Base-by-base conservation (phyloP, 768 basidiomycete species). In the Lentinula detonsa region DNA sequence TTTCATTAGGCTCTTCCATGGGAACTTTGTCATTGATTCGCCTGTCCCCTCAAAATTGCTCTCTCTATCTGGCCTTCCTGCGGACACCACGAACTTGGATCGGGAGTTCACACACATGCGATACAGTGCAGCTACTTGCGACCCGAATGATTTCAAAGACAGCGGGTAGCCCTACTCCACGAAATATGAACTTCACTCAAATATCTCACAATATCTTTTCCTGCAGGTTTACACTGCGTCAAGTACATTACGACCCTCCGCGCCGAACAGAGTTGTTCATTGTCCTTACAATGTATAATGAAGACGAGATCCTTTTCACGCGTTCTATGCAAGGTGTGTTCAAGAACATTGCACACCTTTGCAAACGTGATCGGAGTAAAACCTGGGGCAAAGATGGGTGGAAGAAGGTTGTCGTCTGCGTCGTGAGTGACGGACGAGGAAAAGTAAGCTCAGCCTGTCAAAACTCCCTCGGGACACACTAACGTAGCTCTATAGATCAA, bases 251-350 rank as follows among this genome's bases (percentile, higher is more conserved):
- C 72, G 91, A 95, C 67, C 94, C 94, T 0, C 90, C 92, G 0
- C 80, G 95, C 18, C 81, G 90, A 37, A 97, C 95, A 37, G 96
- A 98, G 73, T 77, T 98, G 15, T 96, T 97, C 75, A 95, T 98
- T 66, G 95, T 97, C 46, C 90, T 98, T 85, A 98, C 95, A 13
- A 97, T 98, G 95, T 97, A 96, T 72, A 96, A 97, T 68, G 94
- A 94, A 68, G 86, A 92, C 66, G 94, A 96, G 71, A 84, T 88
- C 67, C 79, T 98, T 5, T 98, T 98, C 74, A 88, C 87, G 67
- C 75, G 95, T 45, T 93, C 95, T 0, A 95, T 98, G 91, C 91
- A 96, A 68, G 95, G 95, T 55, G 91, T 98, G 5, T 93, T 97
- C 73, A 93, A 91, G 81, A 98, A 98, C 66, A 81, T 98, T 48